phyloP scores from a whole-genome alignment of 179 eudicot species.

The Carnegiea gigantea region DNA sequence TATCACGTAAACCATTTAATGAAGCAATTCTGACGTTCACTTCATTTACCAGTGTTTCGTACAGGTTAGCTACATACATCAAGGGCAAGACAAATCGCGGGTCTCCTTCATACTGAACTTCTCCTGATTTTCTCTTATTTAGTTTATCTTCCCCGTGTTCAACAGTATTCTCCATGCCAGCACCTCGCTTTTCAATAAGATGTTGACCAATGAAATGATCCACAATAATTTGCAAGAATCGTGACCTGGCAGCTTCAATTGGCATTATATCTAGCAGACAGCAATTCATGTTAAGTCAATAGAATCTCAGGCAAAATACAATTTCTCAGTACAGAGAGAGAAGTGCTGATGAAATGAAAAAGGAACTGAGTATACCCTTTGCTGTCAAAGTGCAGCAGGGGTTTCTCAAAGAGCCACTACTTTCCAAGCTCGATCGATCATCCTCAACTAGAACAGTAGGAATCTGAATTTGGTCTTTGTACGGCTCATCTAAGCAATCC shows the following conservation, averaged over 20 bases:
- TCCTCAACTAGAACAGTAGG: constrained; percentile 65
- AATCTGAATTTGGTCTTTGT: constrained; percentile 54
- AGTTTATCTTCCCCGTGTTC: constrained; percentile 61
- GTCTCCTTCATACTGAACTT: constrained; percentile 75
- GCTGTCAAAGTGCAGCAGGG: constrained; percentile 44
- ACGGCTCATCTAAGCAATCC: constrained; percentile 82
- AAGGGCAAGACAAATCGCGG: constrained; percentile 77
- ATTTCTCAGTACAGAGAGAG: not conserved
- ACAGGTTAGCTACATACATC: constrained; percentile 97
- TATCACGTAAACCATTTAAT: constrained; percentile 76
- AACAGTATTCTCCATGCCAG: constrained; percentile 40
- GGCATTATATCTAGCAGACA: constrained; percentile 70
- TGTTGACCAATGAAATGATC: constrained; percentile 69
- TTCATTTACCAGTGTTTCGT: constrained; percentile 81
- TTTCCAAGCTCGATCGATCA: constrained; percentile 72
- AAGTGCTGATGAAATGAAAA: constrained; percentile 8
- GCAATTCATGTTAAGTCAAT: not conserved
- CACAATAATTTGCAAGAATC: constrained; percentile 76
- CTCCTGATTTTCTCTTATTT: constrained; percentile 74
- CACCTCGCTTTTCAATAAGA: constrained; percentile 53
- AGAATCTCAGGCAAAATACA: not conserved
- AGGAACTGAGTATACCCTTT: constrained; percentile 50
- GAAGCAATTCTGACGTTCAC: constrained; percentile 66
- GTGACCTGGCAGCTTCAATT: constrained; percentile 79
- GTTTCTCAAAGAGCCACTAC: constrained; percentile 57